phyloP scores from a whole-genome alignment of 73 alveolate genomes.

The Paramecium caudatum region DNA sequence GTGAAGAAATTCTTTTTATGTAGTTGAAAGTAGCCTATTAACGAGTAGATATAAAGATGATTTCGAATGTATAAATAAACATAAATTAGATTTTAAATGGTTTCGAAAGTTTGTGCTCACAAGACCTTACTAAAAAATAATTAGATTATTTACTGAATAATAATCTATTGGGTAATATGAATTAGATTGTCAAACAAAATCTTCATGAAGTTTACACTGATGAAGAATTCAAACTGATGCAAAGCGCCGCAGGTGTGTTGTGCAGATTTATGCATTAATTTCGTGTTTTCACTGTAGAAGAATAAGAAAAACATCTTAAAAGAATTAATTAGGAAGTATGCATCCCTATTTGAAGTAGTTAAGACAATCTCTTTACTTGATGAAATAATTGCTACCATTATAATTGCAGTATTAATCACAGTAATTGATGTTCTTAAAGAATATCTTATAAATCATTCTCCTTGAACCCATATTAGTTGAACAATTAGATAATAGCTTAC shows the following conservation, averaged over 20 bases:
- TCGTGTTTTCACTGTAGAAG: neutral
- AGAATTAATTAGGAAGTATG: neutral
- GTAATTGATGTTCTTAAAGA: neutral
- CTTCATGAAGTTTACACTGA: neutral
- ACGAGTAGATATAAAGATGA: conserved; percentile 8
- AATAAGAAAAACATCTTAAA: neutral
- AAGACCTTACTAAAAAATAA: conserved; percentile 5
- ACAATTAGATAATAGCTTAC: neutral
- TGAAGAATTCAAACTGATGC: conserved; percentile 1
- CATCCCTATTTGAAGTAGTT: neutral
- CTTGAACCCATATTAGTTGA: neutral
- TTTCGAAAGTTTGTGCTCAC: neutral
- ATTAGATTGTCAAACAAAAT: conserved; percentile 10
- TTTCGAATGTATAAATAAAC: neutral
- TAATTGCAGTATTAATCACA: neutral
- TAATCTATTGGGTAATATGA: neutral
- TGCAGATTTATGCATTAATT: neutral
- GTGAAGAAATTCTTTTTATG: neutral
- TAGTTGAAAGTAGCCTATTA: neutral
- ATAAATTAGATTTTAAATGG: neutral
- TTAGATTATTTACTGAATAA: conserved; percentile 24
- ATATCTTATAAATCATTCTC: neutral
- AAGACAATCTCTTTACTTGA: neutral
- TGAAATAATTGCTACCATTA: conserved; percentile 12
- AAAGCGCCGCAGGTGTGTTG: conserved; percentile 2